Conservation (phyloP, 2,329 filamentous ascomycete genomes). For the Ophiostoma novo-ulmi region DNA sequence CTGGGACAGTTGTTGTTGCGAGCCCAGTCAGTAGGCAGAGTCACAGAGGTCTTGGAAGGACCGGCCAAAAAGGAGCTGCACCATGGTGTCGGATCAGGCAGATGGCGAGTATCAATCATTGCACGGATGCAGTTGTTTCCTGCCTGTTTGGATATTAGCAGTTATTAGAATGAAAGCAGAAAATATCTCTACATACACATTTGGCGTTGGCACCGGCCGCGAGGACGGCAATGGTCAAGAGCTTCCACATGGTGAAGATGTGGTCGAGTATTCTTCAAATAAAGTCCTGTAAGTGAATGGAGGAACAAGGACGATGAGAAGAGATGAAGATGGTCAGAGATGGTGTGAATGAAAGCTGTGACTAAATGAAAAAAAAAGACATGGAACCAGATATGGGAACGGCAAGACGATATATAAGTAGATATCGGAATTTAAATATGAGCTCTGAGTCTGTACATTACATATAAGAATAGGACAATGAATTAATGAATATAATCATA, state of each 20-base stretch:
- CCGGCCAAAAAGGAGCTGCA: slow-evolving; percentile 21
- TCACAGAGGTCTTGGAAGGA: not conserved
- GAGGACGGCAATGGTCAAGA: slow-evolving; percentile 14
- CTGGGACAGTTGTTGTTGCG: slow-evolving; percentile 20
- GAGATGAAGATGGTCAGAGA: not conserved
- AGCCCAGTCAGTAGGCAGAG: slow-evolving; percentile 21
- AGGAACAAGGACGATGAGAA: not conserved
- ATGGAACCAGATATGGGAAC: not conserved
- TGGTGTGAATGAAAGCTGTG: not conserved
- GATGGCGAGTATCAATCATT: slow-evolving; percentile 18
- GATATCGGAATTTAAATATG: not conserved
- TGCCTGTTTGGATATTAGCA: slow-evolving; percentile 19
- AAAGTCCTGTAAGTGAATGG: not conserved
- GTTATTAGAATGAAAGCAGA: too few species aligned
- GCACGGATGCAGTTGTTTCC: slow-evolving; percentile 24
- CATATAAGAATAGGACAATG: not conserved
- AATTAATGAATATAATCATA: not conserved
- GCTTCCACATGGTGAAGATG: slow-evolving; percentile 19
- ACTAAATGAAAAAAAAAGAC: not conserved
- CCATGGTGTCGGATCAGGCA: slow-evolving; percentile 18
- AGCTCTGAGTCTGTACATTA: too few species aligned
- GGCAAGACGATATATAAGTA: slow-evolving; percentile 7
- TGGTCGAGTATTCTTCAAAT: not conserved
- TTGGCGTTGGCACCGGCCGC: slow-evolving; percentile 15
- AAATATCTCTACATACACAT: slow-evolving; percentile 6